Percentiles rank a stretch among this genome's conserved stretches.
phyloP scores from a whole-genome alignment of 2,329 filamentous ascomycete species.

The Cladophialophora chaetospira region DNA sequence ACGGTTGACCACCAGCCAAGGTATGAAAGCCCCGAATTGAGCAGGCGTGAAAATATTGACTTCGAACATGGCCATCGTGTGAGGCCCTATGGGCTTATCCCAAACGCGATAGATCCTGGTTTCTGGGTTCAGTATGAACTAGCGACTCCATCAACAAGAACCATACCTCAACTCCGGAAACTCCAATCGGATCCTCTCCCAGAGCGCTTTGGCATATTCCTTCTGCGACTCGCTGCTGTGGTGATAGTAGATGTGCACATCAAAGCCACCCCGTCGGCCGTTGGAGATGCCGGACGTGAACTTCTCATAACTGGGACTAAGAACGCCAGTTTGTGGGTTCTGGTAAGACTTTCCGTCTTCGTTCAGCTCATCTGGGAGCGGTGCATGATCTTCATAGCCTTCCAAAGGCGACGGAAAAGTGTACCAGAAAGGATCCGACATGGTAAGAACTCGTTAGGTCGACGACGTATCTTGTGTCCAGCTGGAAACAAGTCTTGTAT shows the following conservation, averaged over 20 bases:
- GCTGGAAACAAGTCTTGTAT: too few species aligned
- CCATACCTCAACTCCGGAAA: constrained; percentile 55
- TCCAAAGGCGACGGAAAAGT: constrained; percentile 58
- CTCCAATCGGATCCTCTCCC: constrained; percentile 77
- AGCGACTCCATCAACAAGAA: neutral
- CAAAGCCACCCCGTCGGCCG: constrained; percentile 64
- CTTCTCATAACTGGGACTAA: constrained; percentile 68
- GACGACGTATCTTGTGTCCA: too few species aligned
- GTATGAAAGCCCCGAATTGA: constrained; percentile 85
- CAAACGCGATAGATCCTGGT: constrained; percentile 72
- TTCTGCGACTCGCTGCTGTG: constrained; percentile 62
- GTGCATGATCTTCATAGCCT: constrained; percentile 53
- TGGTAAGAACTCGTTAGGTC: too few species aligned
- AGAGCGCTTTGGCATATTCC: constrained; percentile 70
- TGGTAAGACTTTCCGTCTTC: constrained; percentile 76
- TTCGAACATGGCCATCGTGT: constrained; percentile 87
- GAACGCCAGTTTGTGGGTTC: constrained; percentile 63
- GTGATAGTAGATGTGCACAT: constrained; percentile 84
- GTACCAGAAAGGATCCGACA: constrained; percentile 55
- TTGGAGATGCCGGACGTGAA: constrained; percentile 71
- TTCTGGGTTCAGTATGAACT: neutral
- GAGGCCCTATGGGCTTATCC: constrained; percentile 77
- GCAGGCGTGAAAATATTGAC: constrained; percentile 83
- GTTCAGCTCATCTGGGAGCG: constrained; percentile 57
- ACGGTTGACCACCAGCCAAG: constrained; percentile 80